phyloP scores from a whole-genome alignment of 2,329 filamentous ascomycete species.

The Ophiobolus disseminans region DNA sequence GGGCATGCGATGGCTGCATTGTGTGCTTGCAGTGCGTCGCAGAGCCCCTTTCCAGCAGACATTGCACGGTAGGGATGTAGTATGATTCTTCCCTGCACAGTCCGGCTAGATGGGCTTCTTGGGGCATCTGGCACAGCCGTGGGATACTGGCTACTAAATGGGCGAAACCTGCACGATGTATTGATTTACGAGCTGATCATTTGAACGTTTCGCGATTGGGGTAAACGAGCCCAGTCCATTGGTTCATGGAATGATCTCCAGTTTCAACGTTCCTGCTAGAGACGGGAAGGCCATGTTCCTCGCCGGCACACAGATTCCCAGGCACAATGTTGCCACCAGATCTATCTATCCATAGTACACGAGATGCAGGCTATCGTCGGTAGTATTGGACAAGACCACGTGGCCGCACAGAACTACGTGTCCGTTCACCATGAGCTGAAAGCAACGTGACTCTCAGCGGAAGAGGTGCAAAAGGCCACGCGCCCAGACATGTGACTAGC shows the following conservation, averaged over 20 bases:
- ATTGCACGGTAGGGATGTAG: constrained; percentile 4
- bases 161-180: constrained; percentile 12
- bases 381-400: constrained; percentile 7
- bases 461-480: constrained; percentile 16
- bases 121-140: background rate
- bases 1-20: constrained; percentile 1
- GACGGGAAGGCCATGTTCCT: constrained; percentile 2
- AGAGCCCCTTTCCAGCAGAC: constrained; percentile 12
- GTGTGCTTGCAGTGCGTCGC: constrained; percentile 15
- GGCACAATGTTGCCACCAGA: constrained; percentile 23
- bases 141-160: constrained; percentile 4
- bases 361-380: constrained; percentile 10
- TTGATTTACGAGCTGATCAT: constrained; percentile 3
- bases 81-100: constrained; percentile 17
- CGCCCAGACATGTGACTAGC: constrained; percentile 24
- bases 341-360: constrained; percentile 23
- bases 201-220: constrained; percentile 3
- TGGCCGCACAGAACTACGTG: constrained; percentile 25
- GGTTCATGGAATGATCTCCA: constrained; percentile 11
- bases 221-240: constrained; percentile 11
- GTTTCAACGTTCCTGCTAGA: constrained; percentile 15
- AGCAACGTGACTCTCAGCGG: constrained; percentile 10
- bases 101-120: constrained; percentile 4
- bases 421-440: constrained; percentile 25
- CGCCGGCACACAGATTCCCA: constrained; percentile 16